Evolutionary conservation across 108 stramenopile species (phyloP).

Genomic region (Nannochloropsis salina): DNA sequence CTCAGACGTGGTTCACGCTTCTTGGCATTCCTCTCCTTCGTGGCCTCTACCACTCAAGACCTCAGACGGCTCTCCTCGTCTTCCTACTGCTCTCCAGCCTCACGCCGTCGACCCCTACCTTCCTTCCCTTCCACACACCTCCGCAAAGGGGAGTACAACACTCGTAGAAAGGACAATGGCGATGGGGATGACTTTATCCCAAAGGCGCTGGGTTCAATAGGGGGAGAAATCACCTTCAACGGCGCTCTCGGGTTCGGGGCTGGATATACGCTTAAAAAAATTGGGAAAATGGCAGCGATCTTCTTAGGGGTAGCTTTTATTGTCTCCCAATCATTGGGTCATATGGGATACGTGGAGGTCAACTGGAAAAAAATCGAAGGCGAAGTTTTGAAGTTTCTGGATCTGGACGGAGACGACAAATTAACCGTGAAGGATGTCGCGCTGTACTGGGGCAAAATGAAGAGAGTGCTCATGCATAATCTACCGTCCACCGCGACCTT

Average conservation of each 20-base stretch:
- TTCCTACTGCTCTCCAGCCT: background rate
- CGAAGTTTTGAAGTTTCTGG: background rate
- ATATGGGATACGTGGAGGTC: background rate
- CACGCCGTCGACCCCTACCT: background rate
- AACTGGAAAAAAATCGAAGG: conserved; percentile 15
- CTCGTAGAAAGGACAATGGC: background rate
- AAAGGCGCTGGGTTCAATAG: background rate
- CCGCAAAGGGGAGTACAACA: background rate
- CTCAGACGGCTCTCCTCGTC: background rate
- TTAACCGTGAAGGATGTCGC: background rate
- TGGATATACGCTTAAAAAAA: background rate
- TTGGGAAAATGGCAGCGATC: background rate
- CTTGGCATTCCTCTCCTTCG: background rate
- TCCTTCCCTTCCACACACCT: background rate
- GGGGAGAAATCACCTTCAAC: background rate
- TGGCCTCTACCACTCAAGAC: background rate
- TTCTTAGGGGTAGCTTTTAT: background rate
- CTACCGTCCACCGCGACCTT: background rate
- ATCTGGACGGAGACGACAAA: background rate
- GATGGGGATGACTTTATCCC: background rate
- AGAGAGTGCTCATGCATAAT: conserved; percentile 11
- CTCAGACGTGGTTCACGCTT: conserved; percentile 15
- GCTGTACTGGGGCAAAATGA: background rate
- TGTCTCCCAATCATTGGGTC: background rate
- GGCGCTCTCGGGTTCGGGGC: background rate